Base-by-base conservation (phyloP, 2,329 filamentous ascomycete genomes). In the Cladosporium sp. region DNA sequence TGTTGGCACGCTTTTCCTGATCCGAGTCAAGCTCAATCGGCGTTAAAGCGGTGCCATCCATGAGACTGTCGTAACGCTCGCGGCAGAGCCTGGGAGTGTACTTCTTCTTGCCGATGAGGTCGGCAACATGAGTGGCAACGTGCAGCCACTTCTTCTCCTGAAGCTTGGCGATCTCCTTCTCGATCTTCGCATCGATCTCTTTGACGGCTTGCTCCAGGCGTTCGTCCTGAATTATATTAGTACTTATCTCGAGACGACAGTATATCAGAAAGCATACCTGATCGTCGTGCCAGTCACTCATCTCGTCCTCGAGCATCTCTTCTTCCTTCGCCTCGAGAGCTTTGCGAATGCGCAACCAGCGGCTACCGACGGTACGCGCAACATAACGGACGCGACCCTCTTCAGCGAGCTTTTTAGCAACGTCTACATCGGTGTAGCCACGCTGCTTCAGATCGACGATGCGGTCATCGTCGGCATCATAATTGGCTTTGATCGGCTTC, bases 391-490 rank as follows among this genome's bases (percentile, higher is more conserved):
- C 71, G 44, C 76, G 71, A 22, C 75, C 74, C 55, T 78, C 72
- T 15, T 74, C 65, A 6, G 66, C 62, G 5, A 82, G 70, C 52
- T 71, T 73, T 1, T 74, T 66, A 1, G 74, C 70, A 34, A 81
- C 76, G 47, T 76, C 72, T 20, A 72, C 71, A 61, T 80, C 78
- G 32, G 69, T 70, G 66, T 71, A 77, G 19, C 72, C 73, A 20
- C 72, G 66, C 54, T 74, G 67, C 58, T 76, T 77, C 65, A 78
- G 73, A 4, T 65, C 61, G 57, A 78, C 66, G 57, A 78, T 76
- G 39, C 79, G 67, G 42, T 75, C 73, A 59, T 81, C 78, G 35
- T 79, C 77, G 0, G 73, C 74, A 62, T 80, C 76, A 42, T 79
- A 71, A 39, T 78, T 71, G 20, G 69, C 68, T 8, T 67, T 68